A percentile compares a stretch with the other conserved stretches of the same genome.
Conservation (phyloP, 495 filamentous ascomycete species). For the Niebla homalea region DNA sequence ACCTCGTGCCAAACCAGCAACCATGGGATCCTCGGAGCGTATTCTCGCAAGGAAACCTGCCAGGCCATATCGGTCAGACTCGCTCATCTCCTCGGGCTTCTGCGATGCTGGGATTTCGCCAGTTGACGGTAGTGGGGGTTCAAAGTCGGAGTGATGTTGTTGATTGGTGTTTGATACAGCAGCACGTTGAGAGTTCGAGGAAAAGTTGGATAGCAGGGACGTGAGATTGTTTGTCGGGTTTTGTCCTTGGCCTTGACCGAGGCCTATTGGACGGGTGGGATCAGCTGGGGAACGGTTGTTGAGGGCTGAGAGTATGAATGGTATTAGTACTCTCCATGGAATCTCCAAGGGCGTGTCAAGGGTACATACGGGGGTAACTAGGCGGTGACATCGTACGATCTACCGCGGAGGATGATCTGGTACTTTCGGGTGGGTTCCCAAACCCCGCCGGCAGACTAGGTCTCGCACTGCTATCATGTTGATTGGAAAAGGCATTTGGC, state of each 20-base stretch:
- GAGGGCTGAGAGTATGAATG: too few species aligned
- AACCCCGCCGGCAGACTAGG: constrained; percentile 44
- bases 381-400: constrained; percentile 17
- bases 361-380: neutral
- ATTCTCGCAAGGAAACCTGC: constrained; percentile 68
- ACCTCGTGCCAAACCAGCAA: constrained; percentile 59
- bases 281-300: too few species aligned
- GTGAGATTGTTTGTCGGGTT: constrained; percentile 8
- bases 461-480: constrained; percentile 16
- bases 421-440: constrained; percentile 28
- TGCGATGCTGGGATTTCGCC: constrained; percentile 3
- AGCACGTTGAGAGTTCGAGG: constrained; percentile 12
- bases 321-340: too few species aligned
- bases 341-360: too few species aligned
- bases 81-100: constrained; percentile 61
- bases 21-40: constrained; percentile 63
- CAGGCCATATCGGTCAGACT: constrained; percentile 68
- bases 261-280: too few species aligned
- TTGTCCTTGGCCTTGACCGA: neutral
- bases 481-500: constrained; percentile 30
- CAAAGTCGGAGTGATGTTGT: neutral
- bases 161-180: constrained; percentile 15
- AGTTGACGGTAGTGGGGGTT: constrained; percentile 26
- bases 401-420: constrained; percentile 16
- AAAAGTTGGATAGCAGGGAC: constrained; percentile 7